Evolutionary conservation across 176 grass and related monocot genomes (phyloP), one percentile per base, ranked within the genome.

Genomic region (Avena atlantica): DNA sequence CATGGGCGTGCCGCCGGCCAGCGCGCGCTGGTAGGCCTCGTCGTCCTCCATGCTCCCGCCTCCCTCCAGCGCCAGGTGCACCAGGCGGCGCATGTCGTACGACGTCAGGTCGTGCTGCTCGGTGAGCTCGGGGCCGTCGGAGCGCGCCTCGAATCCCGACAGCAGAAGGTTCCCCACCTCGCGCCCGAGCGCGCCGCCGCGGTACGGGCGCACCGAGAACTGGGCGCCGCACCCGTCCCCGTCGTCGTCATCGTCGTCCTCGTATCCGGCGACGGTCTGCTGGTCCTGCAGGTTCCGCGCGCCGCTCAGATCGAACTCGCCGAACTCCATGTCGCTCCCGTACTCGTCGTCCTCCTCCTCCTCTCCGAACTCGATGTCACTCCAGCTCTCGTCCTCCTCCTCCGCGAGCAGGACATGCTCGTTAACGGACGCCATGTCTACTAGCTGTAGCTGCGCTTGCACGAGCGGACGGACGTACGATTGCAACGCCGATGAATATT

Each of bases 261-360:
- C 65, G 36, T 70, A 70, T 12, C 16, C 19, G 27, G 3, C 44
- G 20, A 40, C 17, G 1, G 9, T 37, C 31, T 16, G 67, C 31
- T 42, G 36, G 3, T 19, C 8, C 1, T 20, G 8, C 34, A 70
- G 16, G 34, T 37, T 70, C 34, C 67, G 67, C 3, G 67, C 15
- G 67, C 67, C 67, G 36, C 17, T 20, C 36, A 70, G 36, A 3
- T 70, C 36, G 9, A 42, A 70, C 9, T 78, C 25, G 49, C 84
- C 60, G 58, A 58, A 56, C 12, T 76, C 88, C 77, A 86, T 63
- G 81, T 89, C 81, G 75, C 75, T 72, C 0, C 81, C 81, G 13
- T n/a, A 27, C 42, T 77, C 86, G 29, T 78, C 79, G 0, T 67
- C 79, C 2, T 31, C 31, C 31, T 31, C 14, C 23, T 29, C 10